Evolutionary conservation across 352 stramenopile species (phyloP).

Genomic region (Pythium folliculosum): DNA sequence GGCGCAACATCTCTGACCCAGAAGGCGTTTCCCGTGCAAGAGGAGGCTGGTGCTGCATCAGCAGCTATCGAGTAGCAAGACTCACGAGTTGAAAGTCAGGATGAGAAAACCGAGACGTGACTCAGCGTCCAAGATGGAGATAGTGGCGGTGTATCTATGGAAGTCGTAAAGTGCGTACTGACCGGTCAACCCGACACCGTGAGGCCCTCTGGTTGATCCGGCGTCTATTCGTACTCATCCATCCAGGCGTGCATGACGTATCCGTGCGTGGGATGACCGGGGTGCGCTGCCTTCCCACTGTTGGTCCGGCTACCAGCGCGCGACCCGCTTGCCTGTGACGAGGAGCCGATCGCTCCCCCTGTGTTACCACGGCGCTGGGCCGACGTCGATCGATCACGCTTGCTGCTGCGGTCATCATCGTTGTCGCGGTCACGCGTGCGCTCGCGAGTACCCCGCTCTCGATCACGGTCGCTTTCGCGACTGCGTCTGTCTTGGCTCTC

Average conservation of each 20-base stretch:
- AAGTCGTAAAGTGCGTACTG: not conserved
- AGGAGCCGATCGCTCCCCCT: slow-evolving; percentile 1
- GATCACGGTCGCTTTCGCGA: slow-evolving; percentile 11
- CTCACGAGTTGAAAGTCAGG: not conserved
- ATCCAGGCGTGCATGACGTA: slow-evolving; percentile 74
- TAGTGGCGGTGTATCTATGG: slow-evolving; percentile 9
- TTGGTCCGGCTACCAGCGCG: slow-evolving; percentile 7
- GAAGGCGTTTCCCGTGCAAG: not conserved
- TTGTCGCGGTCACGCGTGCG: slow-evolving; percentile 17
- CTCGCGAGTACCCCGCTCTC: slow-evolving; percentile 26
- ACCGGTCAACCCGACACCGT: not conserved
- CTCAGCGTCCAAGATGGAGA: not conserved
- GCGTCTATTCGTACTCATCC: slow-evolving; percentile 39
- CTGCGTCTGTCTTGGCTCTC: slow-evolving; percentile 15
- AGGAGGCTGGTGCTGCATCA: too few relatives aligned
- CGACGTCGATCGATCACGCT: slow-evolving; percentile 24
- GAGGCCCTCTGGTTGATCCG: not conserved
- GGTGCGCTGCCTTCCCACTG: slow-evolving; percentile 12
- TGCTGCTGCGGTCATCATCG: slow-evolving; percentile 23
- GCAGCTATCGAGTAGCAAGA: not conserved
- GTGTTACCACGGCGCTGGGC: slow-evolving; percentile 25
- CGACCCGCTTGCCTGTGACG: slow-evolving; percentile 10
- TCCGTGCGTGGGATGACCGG: slow-evolving; percentile 36
- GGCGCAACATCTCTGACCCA: not conserved
- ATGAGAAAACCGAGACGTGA: not conserved